Base-by-base conservation (phyloP, 352 stramenopile species). In the Globisporangium acanthophoron region DNA sequence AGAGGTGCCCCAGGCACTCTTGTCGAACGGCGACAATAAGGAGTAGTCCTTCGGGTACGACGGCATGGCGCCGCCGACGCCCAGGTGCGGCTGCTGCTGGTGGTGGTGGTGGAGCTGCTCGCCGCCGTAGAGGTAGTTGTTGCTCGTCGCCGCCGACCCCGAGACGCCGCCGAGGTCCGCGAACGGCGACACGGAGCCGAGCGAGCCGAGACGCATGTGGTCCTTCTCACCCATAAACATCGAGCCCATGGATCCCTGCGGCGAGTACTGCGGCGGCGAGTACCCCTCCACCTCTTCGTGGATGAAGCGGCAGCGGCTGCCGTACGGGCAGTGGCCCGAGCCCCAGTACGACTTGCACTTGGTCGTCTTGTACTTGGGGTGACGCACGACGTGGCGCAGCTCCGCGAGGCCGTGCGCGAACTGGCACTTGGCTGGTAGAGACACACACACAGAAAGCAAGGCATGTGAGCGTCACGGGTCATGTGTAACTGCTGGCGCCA, bases 321-420 rank as follows among this genome's bases (percentile, higher is more conserved):
- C 87, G 69, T 96, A 96, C 15, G 77, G 85, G 56, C 87, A 96
- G 66, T 92, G 80, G 27, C 87, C 87, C 16, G 87, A 94, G n/a
- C 83, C 79, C 77, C 85, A 88, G 69, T 95, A 96, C 39, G 83
- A 92, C 78, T 96, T 95, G 80, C 85, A 96, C 68, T 93, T 93
- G 59, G 83, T 93, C n/a, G 85, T 94, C 74, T 94, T 94, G 80
- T 94, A 92, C 77, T 94, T 94, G 52, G 85, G 85, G 62, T 94
- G 85, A 61, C 85, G 85, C 54, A 91, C 72, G n/a, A 94, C 83
- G 47, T 90, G 80, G 53, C 85, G 82, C 11, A 94, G 60, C 66
- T 94, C 85, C 3, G 69, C 75, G 53, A 91, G 72, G 33, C 85
- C 85, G 53, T 94, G 85, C 27, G 85, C 85, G 62, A 94, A 94